These are phyloP conservation scores for Metschnikowia reukaufii DNA, from an alignment of 805 yeast genomes.

Conservation along the genomic window DNA sequence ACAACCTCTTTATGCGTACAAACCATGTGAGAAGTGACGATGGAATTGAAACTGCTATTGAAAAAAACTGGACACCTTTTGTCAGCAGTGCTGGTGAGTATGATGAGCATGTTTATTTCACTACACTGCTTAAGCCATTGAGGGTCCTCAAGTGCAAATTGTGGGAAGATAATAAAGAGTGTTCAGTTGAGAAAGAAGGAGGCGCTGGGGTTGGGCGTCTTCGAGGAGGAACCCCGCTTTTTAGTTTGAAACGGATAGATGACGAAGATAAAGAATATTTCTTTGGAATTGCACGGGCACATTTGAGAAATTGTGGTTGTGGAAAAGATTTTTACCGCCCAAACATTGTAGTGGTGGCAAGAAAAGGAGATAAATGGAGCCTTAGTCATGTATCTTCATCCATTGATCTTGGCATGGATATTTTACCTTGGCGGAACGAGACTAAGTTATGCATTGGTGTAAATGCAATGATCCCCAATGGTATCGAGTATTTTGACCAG, in stretches of 20 bases:
- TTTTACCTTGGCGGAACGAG: constrained; percentile 30
- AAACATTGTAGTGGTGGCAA: constrained; percentile 36
- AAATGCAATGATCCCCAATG: constrained; percentile 46
- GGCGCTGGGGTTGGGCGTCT: constrained; percentile 20
- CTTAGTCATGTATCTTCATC: constrained; percentile 33
- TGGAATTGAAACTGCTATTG: constrained; percentile 14
- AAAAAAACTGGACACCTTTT: constrained; percentile 44
- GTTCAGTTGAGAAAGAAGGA: constrained; percentile 16
- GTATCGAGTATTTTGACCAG: constrained; percentile 42
- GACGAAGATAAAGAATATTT: constrained; percentile 37
- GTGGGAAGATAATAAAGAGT: constrained; percentile 22
- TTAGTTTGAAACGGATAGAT: constrained; percentile 10
- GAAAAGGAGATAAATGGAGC: constrained; percentile 22
- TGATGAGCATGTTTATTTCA: constrained; percentile 30
- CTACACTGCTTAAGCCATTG: constrained; percentile 34
- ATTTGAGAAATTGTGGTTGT: constrained; percentile 45
- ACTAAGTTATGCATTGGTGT: constrained; percentile 30
- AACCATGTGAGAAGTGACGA: constrained; percentile 11
- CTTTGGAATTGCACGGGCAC: constrained; percentile 48
- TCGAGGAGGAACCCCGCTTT: constrained; percentile 25
- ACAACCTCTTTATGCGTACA: constrained; percentile 10
- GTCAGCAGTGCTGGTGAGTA: constrained; percentile 26
- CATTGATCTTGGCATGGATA: constrained; percentile 32
- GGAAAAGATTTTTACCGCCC: constrained; percentile 46
- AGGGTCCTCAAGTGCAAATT: constrained; percentile 32